Evolutionary conservation across 2,329 filamentous ascomycete species (phyloP).

Genomic region (Fusarium duplospermum): DNA sequence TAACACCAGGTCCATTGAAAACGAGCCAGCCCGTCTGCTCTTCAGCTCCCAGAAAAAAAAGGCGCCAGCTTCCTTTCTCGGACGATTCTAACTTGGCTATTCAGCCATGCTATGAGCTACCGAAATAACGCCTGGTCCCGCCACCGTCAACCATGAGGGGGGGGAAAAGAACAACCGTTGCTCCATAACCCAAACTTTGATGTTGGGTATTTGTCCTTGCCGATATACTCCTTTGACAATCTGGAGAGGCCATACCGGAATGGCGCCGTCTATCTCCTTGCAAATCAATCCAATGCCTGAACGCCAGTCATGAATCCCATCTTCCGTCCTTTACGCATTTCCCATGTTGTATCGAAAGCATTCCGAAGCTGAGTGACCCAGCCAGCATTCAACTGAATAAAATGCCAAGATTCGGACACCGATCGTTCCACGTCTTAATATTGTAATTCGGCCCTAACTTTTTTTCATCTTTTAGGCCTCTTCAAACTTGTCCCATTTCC

Average conservation of each 20-base stretch:
- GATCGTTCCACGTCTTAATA: background rate
- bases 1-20: conserved; percentile 3
- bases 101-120: conserved; percentile 7
- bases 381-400: background rate
- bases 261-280: conserved; percentile 17
- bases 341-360: conserved; percentile 7
- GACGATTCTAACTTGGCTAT: background rate
- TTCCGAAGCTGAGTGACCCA: background rate
- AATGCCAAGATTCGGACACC: conserved; percentile 3
- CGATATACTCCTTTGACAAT: conserved; percentile 35
- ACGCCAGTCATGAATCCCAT: conserved; percentile 37
- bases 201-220: conserved; percentile 34
- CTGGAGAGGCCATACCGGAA: conserved; percentile 21
- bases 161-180: conserved; percentile 1
- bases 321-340: conserved; percentile 13
- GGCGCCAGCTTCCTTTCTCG: conserved; percentile 17
- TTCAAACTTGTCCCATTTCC: conserved; percentile 54
- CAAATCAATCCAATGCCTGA: conserved; percentile 29
- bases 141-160: background rate
- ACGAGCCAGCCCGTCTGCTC: conserved; percentile 19
- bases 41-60: conserved; percentile 11
- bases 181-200: conserved; percentile 23
- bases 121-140: conserved; percentile 34
- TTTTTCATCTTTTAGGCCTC: background rate
- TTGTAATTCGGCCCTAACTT: background rate